Base-by-base conservation (phyloP, 805 yeast genomes). In the Lipomyces mesembrius region DNA sequence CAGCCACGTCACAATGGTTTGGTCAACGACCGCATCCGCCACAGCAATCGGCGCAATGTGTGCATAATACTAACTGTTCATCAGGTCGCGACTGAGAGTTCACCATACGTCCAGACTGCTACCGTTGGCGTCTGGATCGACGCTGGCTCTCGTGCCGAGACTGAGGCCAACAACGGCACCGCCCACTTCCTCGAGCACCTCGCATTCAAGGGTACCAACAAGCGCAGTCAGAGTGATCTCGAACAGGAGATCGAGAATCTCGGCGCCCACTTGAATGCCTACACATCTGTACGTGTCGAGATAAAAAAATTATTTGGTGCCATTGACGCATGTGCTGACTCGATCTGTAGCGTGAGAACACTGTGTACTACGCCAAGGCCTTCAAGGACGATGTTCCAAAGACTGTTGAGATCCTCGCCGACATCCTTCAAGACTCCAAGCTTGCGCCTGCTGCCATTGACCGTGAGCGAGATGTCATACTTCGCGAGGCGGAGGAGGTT, bases 81-180 rank as follows among this genome's bases (percentile, higher is more conserved):
- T 53, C 52, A 70, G 72, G 62, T 72, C 52, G 99, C 98, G 63
- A 85, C 96, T 57, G 98, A 95, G 77, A 75, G 83, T 56, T 86
- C 90, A 76, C 98, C 98, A 11, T 88, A 90, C 69, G 88, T 96
- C 7, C 84, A 89, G 73, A 92, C 98, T 56, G 98, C 99, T 68
- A 95, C 99, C 1, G 97, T 95, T 14, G 99, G 98, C 2, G 94
- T 95, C 63, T 96, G 97, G 94, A 92, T 95, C 69, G 97, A 95
- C 79, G 97, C 99, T 53, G 99, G 99, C 2, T 93, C 98, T 2
- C 84, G 99, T 69, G 98, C 98, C 2, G 99, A 95, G 79, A 89
- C 87, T 74, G 82, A 83, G 57, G 87, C 90, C 74, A 84, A 84
- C 75, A 92, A 92, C 73, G 99, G 99, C 59, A 93, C 98, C 7